Base-by-base conservation (phyloP, 306 rosid species). In the Hylodesmum podocarpum region DNA sequence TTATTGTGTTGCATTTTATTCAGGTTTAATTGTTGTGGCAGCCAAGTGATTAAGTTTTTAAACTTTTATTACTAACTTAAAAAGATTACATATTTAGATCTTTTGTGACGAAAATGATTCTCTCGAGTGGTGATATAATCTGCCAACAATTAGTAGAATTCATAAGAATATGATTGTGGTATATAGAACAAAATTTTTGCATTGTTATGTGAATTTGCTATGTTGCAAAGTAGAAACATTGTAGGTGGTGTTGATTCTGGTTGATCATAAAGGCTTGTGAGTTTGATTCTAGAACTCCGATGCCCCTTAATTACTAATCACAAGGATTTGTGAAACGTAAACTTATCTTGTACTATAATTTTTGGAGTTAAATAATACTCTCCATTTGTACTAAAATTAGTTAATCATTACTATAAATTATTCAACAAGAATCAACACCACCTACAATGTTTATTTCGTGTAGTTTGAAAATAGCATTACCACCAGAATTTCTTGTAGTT, bases 111-210 rank as follows among this genome's bases (percentile, higher is more conserved):
- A n/a, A n/a, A n/a, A n/a, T n/a, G n/a, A n/a, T 66, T 65, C 69
- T n/a, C n/a, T n/a, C n/a, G n/a, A n/a, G n/a, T n/a, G n/a, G n/a
- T n/a, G n/a, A n/a, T n/a, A n/a, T n/a, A n/a, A n/a, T n/a, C n/a
- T n/a, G n/a, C n/a, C n/a, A n/a, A n/a, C n/a, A n/a, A n/a, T n/a
- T n/a, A n/a, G n/a, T n/a, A n/a, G n/a, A n/a, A n/a, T n/a, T n/a
- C n/a, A n/a, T n/a, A 44, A 16, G 46, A 43, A 63, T 24, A 39
- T 36, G 70, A 49, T 54, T 41, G 39, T 80, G 39, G 51, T 15
- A 79, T 71, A 64, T 19, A 37, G 51, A 40, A 79, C 40, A 50
- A 0, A n/a, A n/a, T 24, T 22, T 75, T 63, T 64, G 33, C 61
- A 51, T 41, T 74, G 13, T 77, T 76, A n/a, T 22, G 55, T 3